A percentile compares a stretch with the other conserved stretches of the same genome.
These are phyloP conservation scores for Crepidotus sp. DNA, from an alignment of 1,284 basidiomycete species.

Conservation along the genomic window DNA sequence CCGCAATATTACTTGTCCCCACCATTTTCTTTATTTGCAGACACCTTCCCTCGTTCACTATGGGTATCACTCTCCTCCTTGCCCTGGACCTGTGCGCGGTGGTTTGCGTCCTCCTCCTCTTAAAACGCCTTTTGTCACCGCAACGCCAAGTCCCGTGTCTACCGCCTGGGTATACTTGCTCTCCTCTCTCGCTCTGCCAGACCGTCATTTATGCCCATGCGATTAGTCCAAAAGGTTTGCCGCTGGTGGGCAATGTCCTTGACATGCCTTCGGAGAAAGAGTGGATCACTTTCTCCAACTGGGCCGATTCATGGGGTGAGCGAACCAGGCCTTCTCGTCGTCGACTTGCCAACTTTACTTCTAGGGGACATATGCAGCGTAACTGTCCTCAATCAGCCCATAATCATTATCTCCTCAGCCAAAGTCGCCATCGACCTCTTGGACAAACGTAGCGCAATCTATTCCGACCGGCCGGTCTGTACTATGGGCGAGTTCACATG, in stretches of 20 bases:
- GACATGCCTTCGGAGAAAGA: slow-evolving; percentile 45
- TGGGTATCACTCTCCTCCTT: slow-evolving; percentile 11
- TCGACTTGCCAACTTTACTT: neutral
- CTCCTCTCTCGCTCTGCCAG: neutral
- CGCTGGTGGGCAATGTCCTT: slow-evolving; percentile 43
- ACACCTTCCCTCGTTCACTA: slow-evolving; percentile 1
- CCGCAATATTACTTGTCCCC: slow-evolving; percentile 6
- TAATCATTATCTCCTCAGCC: slow-evolving; percentile 52
- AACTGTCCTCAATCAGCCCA: slow-evolving; percentile 50
- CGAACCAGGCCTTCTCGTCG: slow-evolving; percentile 5
- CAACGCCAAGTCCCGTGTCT: slow-evolving; percentile 10
- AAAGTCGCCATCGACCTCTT: slow-evolving; percentile 49
- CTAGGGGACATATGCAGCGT: slow-evolving; percentile 53
- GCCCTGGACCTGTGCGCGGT: slow-evolving; percentile 14
- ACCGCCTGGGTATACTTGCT: slow-evolving; percentile 14
- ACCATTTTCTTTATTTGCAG: slow-evolving; percentile 3
- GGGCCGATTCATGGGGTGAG: slow-evolving; percentile 43
- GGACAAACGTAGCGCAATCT: slow-evolving; percentile 59
- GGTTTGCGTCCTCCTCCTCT: slow-evolving; percentile 12
- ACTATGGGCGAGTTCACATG: slow-evolving; percentile 11
- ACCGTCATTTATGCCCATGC: neutral
- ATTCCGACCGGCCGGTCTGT: slow-evolving; percentile 54
- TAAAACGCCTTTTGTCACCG: slow-evolving; percentile 12
- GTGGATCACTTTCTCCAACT: slow-evolving; percentile 48
- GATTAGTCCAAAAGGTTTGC: slow-evolving; percentile 35